Evolutionary conservation across 164 flowering plant genomes (phyloP).

Genomic region (Nymphaea colorata): DNA sequence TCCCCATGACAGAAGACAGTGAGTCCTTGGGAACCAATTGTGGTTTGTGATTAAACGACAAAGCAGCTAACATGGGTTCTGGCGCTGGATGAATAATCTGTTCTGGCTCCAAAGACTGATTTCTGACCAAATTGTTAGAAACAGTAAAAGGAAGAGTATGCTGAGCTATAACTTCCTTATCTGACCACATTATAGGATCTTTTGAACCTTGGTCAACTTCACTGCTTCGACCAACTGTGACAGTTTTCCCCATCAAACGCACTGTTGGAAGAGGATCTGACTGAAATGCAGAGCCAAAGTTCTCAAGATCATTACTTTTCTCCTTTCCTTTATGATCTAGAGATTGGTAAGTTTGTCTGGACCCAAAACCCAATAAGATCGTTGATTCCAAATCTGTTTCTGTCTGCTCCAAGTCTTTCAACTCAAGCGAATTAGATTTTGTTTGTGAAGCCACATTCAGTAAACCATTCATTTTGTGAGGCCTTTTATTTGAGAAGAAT

Average conservation of each 20-base stretch:
- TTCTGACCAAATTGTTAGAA: conserved; percentile 6
- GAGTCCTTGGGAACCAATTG: conserved; percentile 9
- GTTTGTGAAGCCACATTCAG: neutral
- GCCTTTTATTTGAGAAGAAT: conserved; percentile 7
- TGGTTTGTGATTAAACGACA: conserved; percentile 12
- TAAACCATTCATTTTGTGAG: neutral
- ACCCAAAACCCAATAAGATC: conserved; percentile 9
- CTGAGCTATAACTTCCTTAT: conserved; percentile 28
- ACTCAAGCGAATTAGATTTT: neutral
- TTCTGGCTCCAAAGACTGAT: conserved; percentile 16
- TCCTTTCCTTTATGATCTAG: conserved; percentile 12
- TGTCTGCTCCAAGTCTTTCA: conserved; percentile 2
- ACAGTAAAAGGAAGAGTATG: conserved; percentile 9
- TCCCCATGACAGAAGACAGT: neutral
- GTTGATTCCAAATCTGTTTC: conserved; percentile 16
- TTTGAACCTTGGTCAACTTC: conserved; percentile 16
- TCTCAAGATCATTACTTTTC: conserved; percentile 9
- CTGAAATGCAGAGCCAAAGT: conserved; percentile 7
- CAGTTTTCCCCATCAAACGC: conserved; percentile 74
- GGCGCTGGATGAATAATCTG: conserved; percentile 10
- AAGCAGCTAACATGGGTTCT: conserved; percentile 13
- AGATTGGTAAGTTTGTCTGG: conserved; percentile 15
- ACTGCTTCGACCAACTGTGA: conserved; percentile 33
- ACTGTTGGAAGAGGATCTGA: conserved; percentile 31
- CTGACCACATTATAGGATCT: conserved; percentile 35